Conservation (phyloP, 2,329 filamentous ascomycete species). For the Coniochaeta sp. region DNA sequence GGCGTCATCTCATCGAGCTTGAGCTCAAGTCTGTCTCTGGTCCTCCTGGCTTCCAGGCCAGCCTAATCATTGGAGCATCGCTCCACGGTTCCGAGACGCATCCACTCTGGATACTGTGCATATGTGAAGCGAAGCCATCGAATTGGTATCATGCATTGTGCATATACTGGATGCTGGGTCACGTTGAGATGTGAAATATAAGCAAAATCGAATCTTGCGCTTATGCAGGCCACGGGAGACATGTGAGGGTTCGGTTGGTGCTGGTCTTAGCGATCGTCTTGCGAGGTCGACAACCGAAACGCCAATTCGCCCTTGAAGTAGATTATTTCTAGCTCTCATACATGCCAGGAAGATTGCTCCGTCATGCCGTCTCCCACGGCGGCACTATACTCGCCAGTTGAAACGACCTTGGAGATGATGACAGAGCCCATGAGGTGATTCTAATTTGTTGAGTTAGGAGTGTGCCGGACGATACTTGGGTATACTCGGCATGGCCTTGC, state of each 20-base stretch:
- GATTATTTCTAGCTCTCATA: background rate
- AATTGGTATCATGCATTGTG: background rate
- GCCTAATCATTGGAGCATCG: background rate
- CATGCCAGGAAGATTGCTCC: slow-evolving; percentile 1
- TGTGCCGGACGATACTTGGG: background rate
- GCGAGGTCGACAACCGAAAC: background rate
- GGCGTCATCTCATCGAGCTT: background rate
- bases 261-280: background rate
- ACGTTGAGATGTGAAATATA: background rate
- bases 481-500: background rate
- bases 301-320: slow-evolving; percentile 1
- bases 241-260: background rate
- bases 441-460: background rate
- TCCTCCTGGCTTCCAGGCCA: background rate
- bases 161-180: slow-evolving; percentile 1
- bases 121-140: background rate
- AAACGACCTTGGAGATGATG: background rate
- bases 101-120: background rate
- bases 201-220: slow-evolving; percentile 11
- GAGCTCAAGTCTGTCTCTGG: background rate
- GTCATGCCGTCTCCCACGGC: background rate
- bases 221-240: slow-evolving; percentile 9
- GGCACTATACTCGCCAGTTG: background rate
- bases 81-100: background rate
- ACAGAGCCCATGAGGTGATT: background rate